Base-by-base conservation (phyloP, 768 basidiomycete species). In the Tricholoma hemisulphureum region DNA sequence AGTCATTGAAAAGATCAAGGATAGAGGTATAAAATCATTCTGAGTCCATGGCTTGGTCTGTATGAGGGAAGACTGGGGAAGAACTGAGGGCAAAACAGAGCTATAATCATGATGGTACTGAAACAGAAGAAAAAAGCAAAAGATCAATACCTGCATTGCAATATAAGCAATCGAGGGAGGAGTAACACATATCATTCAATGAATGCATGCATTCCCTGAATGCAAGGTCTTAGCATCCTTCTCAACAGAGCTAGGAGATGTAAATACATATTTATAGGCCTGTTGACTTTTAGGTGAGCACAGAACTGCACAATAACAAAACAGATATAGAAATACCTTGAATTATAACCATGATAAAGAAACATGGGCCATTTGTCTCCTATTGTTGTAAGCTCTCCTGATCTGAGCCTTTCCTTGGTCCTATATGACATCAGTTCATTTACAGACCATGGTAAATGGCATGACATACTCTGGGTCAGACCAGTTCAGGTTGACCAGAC, bases 341-440 rank as follows among this genome's bases (percentile, higher is more conserved):
- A 37, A 14, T n/a, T 45, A 45, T 43, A 23, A 14, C 35, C 49
- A n/a, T 49, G 20, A 37, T 58, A 58, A 5, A 66, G 41, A 8
- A 66, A 41, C 1, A 65, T 10, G 0, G 58, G 62, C 65, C 65
- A 67, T 8, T 67, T 53, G 34, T 65, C 64, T 16, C 64, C 62
- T 8, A 57, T 23, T 7, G 65, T 53, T 1, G 51, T 18, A 4
- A 61, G 58, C 20, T 63, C 39, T 3, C 59, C 50, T 28, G 35
- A 50, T 26, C 54, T 43, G 6, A 60, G 54, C 21, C 29, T 49
- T n/a, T n/a, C 32, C 31, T 60, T 60, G 11, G 41, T 34, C 26
- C 58, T 60, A 16, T 8, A 14, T 14, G 35, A 53, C 10, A 26
- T 32, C 32, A 26, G 11, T 29, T n/a, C 9, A n/a, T 26, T 29